phyloP scores from a whole-genome alignment of 2,329 filamentous ascomycete genomes.

The Penicillium sp. region DNA sequence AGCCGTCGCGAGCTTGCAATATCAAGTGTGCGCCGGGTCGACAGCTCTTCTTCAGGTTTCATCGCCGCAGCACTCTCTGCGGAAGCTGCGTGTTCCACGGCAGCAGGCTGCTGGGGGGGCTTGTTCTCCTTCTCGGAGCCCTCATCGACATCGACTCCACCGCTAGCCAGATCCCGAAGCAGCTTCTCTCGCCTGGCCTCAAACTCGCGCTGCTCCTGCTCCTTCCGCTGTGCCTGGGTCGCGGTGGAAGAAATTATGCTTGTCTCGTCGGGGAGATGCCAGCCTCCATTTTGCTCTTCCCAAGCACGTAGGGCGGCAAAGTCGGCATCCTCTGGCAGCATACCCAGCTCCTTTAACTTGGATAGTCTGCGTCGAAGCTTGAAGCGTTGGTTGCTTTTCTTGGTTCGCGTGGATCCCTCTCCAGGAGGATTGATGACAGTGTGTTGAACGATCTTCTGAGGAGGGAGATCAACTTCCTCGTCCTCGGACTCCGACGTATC shows the following conservation, averaged over 20 bases:
- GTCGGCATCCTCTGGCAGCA: constrained; percentile 54
- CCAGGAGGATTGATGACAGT: constrained; percentile 45
- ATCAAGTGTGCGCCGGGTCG: constrained; percentile 51
- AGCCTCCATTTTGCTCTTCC: constrained; percentile 31
- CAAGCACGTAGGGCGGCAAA: constrained; percentile 50
- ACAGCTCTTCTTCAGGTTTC: constrained; percentile 15
- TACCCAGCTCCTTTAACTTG: constrained; percentile 56
- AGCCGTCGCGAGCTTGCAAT: constrained; percentile 66
- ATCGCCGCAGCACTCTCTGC: constrained; percentile 13
- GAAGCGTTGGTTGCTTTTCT: constrained; percentile 57
- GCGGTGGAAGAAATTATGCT: constrained; percentile 15
- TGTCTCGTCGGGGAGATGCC: constrained; percentile 25
- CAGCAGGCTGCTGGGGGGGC: constrained; percentile 17
- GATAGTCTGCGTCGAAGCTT: constrained; percentile 52
- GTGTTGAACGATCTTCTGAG: constrained; percentile 5
- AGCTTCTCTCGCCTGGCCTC: constrained; percentile 54
- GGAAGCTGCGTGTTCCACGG: constrained; percentile 12
- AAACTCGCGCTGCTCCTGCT: constrained; percentile 46
- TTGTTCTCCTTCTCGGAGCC: constrained; percentile 34
- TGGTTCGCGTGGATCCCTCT: constrained; percentile 54
- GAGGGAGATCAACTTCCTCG: constrained; percentile 22
- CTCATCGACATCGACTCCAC: constrained; percentile 53
- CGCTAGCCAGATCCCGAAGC: constrained; percentile 53
- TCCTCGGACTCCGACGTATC: constrained; percentile 40
- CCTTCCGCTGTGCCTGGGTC: constrained; percentile 22